Evolutionary conservation across 768 basidiomycete genomes (phyloP), one percentile per base, ranked within the genome.

Genomic region (Tricholoma flavovirens): DNA sequence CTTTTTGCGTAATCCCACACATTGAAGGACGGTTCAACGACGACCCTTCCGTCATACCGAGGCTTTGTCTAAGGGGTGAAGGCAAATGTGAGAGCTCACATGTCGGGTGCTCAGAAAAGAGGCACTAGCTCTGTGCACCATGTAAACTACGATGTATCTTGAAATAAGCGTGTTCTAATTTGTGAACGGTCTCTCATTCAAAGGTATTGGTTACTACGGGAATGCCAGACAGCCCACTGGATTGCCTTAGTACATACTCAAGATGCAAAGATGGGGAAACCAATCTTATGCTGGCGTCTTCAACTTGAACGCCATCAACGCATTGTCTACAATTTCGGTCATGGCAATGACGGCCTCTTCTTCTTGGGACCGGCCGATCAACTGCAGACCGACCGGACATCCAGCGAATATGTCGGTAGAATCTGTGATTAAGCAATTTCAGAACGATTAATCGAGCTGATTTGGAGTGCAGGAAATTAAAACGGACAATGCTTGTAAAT

Each of bases 311-410:
- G 54, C 61, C 56, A 73, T 75, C 54, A 86, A 65, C 10, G 82
- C 84, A 0, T 69, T 71, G 22, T 81, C 84, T 9, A 86, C 80
- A 40, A 88, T 77, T 60, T 84, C 82, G 1, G 82, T 80, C 83
- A 89, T 83, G 2, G 75, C 73, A 54, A 89, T 76, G 0, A 88
- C 82, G 0, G 82, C 87, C 66, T 90, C 88, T 59, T 89, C 88
- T 62, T 90, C 88, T 53, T 83, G 71, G 1, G 82, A 81, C 43
- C 81, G 74, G 2, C 87, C 86, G 26, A 88, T 77, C 6, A 89
- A 66, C 66, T 90, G 88, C 26, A 90, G 64, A 10, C 77, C 76
- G 1, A 89, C 75, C 5, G 88, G 87, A 74, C 82, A 67, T 69
- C 79, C 67, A 52, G 68, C 66, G 72, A 86, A 58, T 11, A 76